These are phyloP conservation scores for Oryza glumipatula DNA, from an alignment of 176 grass and related monocot genomes.

Conservation along the genomic window DNA sequence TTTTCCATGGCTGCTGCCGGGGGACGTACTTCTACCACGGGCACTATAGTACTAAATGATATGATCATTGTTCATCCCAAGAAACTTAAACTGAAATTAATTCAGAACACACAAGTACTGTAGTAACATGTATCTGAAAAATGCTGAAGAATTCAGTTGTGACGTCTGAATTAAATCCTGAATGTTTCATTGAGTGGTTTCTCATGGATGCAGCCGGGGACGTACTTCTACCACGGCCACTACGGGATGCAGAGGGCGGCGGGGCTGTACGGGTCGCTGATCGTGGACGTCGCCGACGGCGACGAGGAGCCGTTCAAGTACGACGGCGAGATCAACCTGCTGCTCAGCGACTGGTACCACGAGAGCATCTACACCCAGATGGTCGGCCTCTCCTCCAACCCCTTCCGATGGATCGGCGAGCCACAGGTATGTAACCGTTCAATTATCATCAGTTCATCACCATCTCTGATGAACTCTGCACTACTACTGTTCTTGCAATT, in stretches of 20 bases:
- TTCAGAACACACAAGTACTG: neutral
- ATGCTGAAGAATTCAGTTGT: neutral
- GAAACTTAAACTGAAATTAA: neutral
- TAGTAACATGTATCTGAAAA: neutral
- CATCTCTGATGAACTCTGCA: neutral
- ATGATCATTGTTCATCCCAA: neutral
- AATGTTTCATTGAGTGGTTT: neutral
- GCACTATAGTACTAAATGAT: no score
- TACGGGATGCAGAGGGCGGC: slow-evolving; percentile 93
- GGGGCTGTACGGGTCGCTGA: slow-evolving; percentile 81
- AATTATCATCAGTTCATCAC: neutral
- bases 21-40: slow-evolving; percentile 92
- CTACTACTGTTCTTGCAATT: neutral
- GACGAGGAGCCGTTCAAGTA: slow-evolving; percentile 80
- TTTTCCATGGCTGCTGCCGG: slow-evolving; percentile 43
- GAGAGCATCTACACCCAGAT: slow-evolving; percentile 77
- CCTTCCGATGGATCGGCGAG: slow-evolving; percentile 85
- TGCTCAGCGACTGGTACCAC: slow-evolving; percentile 91
- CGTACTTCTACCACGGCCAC: slow-evolving; percentile 93
- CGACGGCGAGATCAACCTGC: slow-evolving; percentile 80
- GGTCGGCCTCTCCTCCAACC: slow-evolving; percentile 73
- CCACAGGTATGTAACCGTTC: slow-evolving; percentile 54
- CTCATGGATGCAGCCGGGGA: slow-evolving; percentile 56
- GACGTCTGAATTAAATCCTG: no score
- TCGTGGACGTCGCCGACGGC: slow-evolving; percentile 70